Conservation (phyloP, 495 filamentous ascomycete genomes). For the Paragyromitra xinjiangensis region DNA sequence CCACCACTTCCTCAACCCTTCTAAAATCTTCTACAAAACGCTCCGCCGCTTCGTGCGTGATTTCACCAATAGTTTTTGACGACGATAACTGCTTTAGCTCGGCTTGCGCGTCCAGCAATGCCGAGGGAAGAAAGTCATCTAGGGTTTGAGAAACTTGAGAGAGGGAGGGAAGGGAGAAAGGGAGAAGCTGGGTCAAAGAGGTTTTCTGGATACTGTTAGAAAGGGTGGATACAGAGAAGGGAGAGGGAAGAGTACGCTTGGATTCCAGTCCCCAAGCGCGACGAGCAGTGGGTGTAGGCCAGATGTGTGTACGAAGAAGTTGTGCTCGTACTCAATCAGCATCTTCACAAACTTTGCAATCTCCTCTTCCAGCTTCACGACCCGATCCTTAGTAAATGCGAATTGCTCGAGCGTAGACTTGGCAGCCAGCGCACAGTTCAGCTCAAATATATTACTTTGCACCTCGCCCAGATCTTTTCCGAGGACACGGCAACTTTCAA, state of each 20-base stretch:
- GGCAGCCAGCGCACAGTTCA: constrained; percentile 79
- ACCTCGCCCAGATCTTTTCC: constrained; percentile 68
- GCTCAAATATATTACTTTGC: constrained; percentile 74
- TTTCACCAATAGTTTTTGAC: constrained; percentile 71
- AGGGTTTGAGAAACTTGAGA: constrained; percentile 75
- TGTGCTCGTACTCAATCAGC: constrained; percentile 69
- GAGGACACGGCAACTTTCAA: constrained; percentile 75
- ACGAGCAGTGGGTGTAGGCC: constrained; percentile 75
- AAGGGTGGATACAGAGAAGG: background rate
- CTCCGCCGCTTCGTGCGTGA: constrained; percentile 85
- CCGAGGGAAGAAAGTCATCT: constrained; percentile 91
- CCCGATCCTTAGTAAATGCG: constrained; percentile 65
- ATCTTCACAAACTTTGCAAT: constrained; percentile 60
- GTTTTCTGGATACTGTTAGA: constrained; percentile 38
- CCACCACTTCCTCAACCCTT: constrained; percentile 77
- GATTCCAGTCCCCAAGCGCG: constrained; percentile 64
- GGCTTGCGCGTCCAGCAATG: constrained; percentile 87
- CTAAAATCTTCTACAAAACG: constrained; percentile 92
- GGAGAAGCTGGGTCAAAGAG: constrained; percentile 63
- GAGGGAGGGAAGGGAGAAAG: constrained; percentile 72
- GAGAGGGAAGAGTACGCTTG: constrained; percentile 21
- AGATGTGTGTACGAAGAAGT: constrained; percentile 76
- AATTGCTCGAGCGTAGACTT: constrained; percentile 64
- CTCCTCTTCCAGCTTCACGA: constrained; percentile 62
- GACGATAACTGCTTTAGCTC: constrained; percentile 78